A percentile compares a stretch with the other conserved stretches of the same genome.
These are phyloP conservation scores for Smittium culicis DNA, from an alignment of 371 early-diverging fungal species.

Conservation along the genomic window DNA sequence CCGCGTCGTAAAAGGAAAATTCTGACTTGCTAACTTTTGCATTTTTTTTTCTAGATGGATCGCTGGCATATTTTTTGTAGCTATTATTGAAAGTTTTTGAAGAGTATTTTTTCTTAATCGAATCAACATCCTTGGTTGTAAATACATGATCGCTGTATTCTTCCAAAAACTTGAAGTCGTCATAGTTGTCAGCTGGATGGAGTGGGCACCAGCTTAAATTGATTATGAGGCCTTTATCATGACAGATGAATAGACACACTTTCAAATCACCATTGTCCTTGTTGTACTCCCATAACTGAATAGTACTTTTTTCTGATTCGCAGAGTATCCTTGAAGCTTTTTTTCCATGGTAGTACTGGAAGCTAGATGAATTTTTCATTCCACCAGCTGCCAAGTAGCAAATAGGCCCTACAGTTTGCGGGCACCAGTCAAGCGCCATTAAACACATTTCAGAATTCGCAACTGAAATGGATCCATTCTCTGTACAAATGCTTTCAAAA, in stretches of 20 bases:
- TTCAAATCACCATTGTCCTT: not conserved
- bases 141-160: not conserved
- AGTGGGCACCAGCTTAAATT: conserved; percentile 11
- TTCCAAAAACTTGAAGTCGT: not conserved
- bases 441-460: conserved; percentile 5
- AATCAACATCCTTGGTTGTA: not conserved
- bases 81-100: not conserved
- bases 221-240: conserved; percentile 1
- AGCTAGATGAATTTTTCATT: not conserved
- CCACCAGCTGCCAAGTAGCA: conserved; percentile 10
- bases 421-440: conserved; percentile 6
- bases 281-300: conserved; percentile 11
- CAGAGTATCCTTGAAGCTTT: not conserved
- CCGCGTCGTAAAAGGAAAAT: not conserved
- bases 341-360: not conserved
- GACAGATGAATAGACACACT: not conserved
- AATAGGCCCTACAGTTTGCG: conserved; percentile 2
- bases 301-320: not conserved
- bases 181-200: not conserved
- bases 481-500: not conserved
- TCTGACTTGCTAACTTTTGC: not conserved
- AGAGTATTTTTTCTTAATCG: not conserved
- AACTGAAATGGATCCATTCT: not conserved
- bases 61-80: not conserved
- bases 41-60: not conserved